Evolutionary conservation across 2,329 filamentous ascomycete species (phyloP), one percentile per base, ranked within the genome.

Genomic region (Trichophyton schoenleinii): DNA sequence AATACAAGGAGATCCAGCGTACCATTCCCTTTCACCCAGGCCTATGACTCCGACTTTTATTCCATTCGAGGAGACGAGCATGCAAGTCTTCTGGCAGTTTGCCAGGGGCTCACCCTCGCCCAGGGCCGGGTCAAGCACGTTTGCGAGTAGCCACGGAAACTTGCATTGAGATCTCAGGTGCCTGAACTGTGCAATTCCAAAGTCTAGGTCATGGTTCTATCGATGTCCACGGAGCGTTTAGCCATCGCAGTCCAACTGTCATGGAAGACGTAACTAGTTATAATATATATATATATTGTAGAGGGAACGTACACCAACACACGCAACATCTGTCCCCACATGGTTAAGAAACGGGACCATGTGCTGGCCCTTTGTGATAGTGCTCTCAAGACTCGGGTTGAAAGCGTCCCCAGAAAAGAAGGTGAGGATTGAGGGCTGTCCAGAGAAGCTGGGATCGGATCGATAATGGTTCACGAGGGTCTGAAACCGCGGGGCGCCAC

Each of bases 321-420:
- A 91, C n/a, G 90, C 87, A 49, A 86, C 87, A 70, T 89, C 82
- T 0, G 89, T 94, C 3, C 86, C 84, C 66, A 91, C 83, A 25
- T 80, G 78, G 71, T 96, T 95, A 53, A 96, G 75, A 8, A 94
- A 81, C 0, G 89, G 87, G 8, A 95, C 85, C 91, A 96, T 96
- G 73, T 96, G 91, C 66, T 85, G 71, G 79, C 89, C 91, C 76
- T 96, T 96, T 2, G 91, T 96, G 38, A 96, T 85, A 18, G 87
- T 88, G 68, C 87, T 92, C 74, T 96, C 91, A 62, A 96, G 76
- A 68, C 88, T 92, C 0, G 91, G 91, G 71, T 96, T 96, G 75
- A 94, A 96, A 8, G 87, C 90, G 79, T 96, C 91, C 42, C 91
- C 91, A 2, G 90, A 95, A 74, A 96, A 96, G 67, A 95, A 81